Conservation (phyloP, 768 basidiomycete species). For the Mycena rosella region DNA sequence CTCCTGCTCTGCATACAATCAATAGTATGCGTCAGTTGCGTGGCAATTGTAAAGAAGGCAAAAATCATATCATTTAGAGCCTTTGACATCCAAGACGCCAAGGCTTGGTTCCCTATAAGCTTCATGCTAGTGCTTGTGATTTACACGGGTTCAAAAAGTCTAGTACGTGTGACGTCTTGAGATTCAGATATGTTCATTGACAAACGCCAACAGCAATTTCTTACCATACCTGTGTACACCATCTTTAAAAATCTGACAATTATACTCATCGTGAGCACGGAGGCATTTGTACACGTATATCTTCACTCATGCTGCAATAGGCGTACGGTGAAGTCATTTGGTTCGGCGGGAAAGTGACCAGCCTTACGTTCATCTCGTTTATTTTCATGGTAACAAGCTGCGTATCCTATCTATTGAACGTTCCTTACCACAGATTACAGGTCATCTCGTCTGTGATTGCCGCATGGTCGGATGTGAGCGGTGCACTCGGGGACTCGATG, state of each 20-base stretch:
- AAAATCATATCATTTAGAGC: slow-evolving; percentile 88
- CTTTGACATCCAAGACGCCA: slow-evolving; percentile 87
- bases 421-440: slow-evolving; percentile 52
- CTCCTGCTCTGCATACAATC: slow-evolving; percentile 93
- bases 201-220: slow-evolving; percentile 79
- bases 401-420: background rate
- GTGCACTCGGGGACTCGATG: slow-evolving; percentile 52
- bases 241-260: slow-evolving; percentile 99
- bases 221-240: slow-evolving; percentile 95
- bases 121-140: slow-evolving; percentile 93
- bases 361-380: slow-evolving; percentile 90
- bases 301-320: slow-evolving; percentile 52
- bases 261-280: slow-evolving; percentile 85
- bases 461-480: slow-evolving; percentile 92
- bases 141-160: slow-evolving; percentile 97
- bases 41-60: slow-evolving; percentile 76
- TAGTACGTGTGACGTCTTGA: slow-evolving; percentile 67
- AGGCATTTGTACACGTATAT: background rate
- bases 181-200: background rate
- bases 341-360: slow-evolving; percentile 93
- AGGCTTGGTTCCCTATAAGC: slow-evolving; percentile 95
- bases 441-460: slow-evolving; percentile 94
- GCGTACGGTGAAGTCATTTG: slow-evolving; percentile 98
- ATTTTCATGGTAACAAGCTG: slow-evolving; percentile 81
- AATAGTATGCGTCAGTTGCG: slow-evolving; percentile 86